Evolutionary conservation across 164 flowering plant genomes (phyloP).

Genomic region (Aristolochia californica): DNA sequence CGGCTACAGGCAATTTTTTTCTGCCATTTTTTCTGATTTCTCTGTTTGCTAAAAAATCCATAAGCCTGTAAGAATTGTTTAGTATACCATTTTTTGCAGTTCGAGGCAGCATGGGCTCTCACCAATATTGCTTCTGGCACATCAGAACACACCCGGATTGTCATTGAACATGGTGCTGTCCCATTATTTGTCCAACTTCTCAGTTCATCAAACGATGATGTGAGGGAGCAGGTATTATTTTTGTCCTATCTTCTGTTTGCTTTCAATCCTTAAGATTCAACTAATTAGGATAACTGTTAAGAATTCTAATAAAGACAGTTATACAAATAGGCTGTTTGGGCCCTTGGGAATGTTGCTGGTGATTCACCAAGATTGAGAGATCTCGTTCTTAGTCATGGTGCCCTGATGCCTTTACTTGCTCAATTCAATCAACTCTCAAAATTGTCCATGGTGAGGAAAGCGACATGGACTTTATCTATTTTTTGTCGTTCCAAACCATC

Average conservation of each 20-base stretch:
- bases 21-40: no score
- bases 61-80: background rate
- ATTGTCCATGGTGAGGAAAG: conserved; percentile 82
- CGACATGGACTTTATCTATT: conserved; percentile 83
- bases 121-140: conserved; percentile 87
- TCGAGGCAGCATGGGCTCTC: conserved; percentile 91
- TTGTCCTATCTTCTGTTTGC: background rate
- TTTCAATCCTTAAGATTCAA: background rate
- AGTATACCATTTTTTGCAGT: conserved; percentile 23
- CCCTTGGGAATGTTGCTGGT: conserved; percentile 89
- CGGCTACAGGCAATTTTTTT: conserved; percentile 46
- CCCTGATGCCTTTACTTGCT: conserved; percentile 60
- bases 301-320: background rate
- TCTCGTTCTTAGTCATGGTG: conserved; percentile 63
- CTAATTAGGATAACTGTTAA: background rate
- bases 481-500: conserved; percentile 82
- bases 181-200: conserved; percentile 71
- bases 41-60: background rate
- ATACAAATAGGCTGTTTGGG: conserved; percentile 90
- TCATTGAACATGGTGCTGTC: conserved; percentile 79
- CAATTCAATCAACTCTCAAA: conserved; percentile 66
- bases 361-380: conserved; percentile 78
- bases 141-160: conserved; percentile 67
- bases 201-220: conserved; percentile 69
- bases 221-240: conserved; percentile 64